Evolutionary conservation across 345 rosid genomes (phyloP), one percentile per base, ranked within the genome.

Genomic region (Eucalyptus viminalis): DNA sequence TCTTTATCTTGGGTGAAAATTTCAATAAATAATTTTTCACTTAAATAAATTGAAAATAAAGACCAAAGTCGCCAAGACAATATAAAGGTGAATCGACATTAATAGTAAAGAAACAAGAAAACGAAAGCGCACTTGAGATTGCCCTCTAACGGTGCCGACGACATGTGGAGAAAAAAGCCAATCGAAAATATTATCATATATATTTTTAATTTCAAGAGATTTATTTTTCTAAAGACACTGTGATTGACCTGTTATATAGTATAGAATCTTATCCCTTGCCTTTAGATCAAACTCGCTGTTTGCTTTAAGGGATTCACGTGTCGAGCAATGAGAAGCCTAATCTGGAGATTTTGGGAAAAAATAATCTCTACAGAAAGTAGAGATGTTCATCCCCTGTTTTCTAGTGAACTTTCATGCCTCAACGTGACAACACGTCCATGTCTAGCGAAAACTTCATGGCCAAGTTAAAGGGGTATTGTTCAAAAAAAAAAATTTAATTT

Each of bases 401-500:
- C 76, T 65, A 65, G 76, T 15, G 40, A 65, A n/a, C 29, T 65
- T n/a, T n/a, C 40, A 7, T 15, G 76, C 37, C 76, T n/a, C 21
- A 5, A 65, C 37, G 76, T 6, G 19, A 65, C 37, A 65, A n/a
- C 76, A n/a, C 40, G 37, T 7, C 76, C 76, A 2, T 9, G 40
- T n/a, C 10, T 3, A n/a, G n/a, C 21, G 21, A 65, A n/a, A 65
- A n/a, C 76, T 65, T 65, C 40, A n/a, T 8, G 76, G 21, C 40
- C 76, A 65, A 37, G 27, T 11, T 76, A 6, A 72, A 72, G 2
- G 8, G 8, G 7, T 34, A 37, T 19, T 9, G 25, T 17, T 5
- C 2, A 5, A 19, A 43, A 19, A 19, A 69, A 31, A 69, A 9
- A 17, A 0, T 3, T 17, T 0, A 72, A 17, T 5, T 3, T 21